phyloP scores from a whole-genome alignment of 2,329 filamentous ascomycete genomes.

The Cryphonectria radicalis region DNA sequence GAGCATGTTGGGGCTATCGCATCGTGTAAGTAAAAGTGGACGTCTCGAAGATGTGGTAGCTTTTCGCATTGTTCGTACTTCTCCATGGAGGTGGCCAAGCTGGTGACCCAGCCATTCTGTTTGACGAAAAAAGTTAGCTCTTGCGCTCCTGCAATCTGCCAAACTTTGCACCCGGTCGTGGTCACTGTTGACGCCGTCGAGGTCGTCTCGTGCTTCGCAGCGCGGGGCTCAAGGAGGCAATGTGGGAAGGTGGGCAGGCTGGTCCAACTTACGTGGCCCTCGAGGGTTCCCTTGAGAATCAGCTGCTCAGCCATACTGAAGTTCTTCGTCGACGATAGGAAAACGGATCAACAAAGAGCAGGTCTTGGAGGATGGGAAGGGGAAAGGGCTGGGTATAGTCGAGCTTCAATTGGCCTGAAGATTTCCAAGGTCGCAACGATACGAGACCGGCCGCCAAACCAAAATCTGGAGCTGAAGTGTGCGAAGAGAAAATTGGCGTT shows the following conservation, averaged over 20 bases:
- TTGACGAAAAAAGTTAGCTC: conserved; percentile 35
- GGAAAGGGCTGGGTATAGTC: conserved; percentile 37
- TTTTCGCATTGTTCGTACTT: conserved; percentile 66
- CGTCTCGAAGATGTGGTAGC: conserved; percentile 28
- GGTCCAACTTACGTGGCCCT: conserved; percentile 79
- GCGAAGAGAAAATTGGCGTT: conserved; percentile 41
- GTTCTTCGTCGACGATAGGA: conserved; percentile 41
- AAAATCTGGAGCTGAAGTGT: conserved; percentile 51
- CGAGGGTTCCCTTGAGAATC: conserved; percentile 94
- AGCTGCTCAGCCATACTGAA: conserved; percentile 85
- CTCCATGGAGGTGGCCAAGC: conserved; percentile 97
- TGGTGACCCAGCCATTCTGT: conserved; percentile 97
- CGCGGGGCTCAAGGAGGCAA: conserved; percentile 34
- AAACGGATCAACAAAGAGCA: conserved; percentile 41
- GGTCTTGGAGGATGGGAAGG: conserved; percentile 39
- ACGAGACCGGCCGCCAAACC: conserved; percentile 36
- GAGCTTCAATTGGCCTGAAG: conserved; percentile 33
- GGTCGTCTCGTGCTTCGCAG: conserved; percentile 15
- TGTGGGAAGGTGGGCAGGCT: conserved; percentile 31
- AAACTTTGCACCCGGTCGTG: not conserved
- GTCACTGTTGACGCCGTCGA: conserved; percentile 20
- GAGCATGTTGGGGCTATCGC: conserved; percentile 93
- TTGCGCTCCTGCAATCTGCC: conserved; percentile 6
- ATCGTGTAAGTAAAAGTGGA: conserved; percentile 34
- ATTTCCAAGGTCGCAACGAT: conserved; percentile 34